Percentiles rank a stretch among this genome's conserved stretches.
Conservation (phyloP, 1,284 basidiomycete genomes). For the Ustilago cynodontis region DNA sequence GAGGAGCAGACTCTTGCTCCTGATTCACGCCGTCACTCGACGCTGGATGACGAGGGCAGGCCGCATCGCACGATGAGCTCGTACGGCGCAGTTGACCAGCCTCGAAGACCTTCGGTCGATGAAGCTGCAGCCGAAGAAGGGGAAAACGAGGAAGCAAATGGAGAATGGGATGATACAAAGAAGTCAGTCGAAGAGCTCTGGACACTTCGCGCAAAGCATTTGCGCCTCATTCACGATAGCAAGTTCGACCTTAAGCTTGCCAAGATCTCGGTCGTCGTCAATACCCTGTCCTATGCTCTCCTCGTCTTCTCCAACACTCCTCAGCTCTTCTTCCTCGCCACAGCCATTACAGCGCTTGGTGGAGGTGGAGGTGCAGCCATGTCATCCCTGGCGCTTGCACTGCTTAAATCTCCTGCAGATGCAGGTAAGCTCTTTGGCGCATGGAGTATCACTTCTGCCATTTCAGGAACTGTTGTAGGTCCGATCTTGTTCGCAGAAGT, state of each 20-base stretch:
- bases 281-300: slow-evolving; percentile 36
- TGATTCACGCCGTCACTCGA: slow-evolving; percentile 36
- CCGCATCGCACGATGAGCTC: slow-evolving; percentile 23
- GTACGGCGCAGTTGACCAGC: slow-evolving; percentile 27
- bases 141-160: slow-evolving; percentile 15
- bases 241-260: slow-evolving; percentile 62
- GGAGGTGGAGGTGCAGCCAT: slow-evolving; percentile 64
- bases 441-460: slow-evolving; percentile 63
- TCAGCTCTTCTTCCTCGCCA: slow-evolving; percentile 40
- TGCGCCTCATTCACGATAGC: slow-evolving; percentile 67
- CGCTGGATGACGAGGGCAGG: slow-evolving; percentile 46
- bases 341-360: slow-evolving; percentile 54
- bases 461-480: slow-evolving; percentile 60
- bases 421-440: slow-evolving; percentile 68
- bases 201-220: slow-evolving; percentile 61
- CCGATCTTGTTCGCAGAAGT: slow-evolving; percentile 62
- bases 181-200: slow-evolving; percentile 62
- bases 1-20: slow-evolving; percentile 34
- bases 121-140: slow-evolving; percentile 5
- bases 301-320: slow-evolving; percentile 45
- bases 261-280: slow-evolving; percentile 45
- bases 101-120: not conserved
- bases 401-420: slow-evolving; percentile 58
- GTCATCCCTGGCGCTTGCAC: slow-evolving; percentile 64
- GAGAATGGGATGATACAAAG: slow-evolving; percentile 45